These are phyloP conservation scores for Groenewaldozyma salmanticensis DNA, from an alignment of 805 yeast genomes.

Conservation along the genomic window DNA sequence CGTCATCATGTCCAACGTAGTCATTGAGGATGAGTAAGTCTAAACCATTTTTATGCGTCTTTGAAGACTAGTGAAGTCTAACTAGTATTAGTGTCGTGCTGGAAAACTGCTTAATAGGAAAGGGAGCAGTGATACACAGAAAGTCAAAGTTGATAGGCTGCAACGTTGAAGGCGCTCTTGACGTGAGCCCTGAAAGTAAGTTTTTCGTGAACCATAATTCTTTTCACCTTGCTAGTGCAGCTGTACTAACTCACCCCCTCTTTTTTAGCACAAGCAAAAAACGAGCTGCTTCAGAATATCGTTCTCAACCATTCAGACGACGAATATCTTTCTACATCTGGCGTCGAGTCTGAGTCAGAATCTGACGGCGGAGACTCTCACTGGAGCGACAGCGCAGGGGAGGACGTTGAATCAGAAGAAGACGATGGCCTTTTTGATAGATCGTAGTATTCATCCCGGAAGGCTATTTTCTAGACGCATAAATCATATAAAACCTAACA, in stretches of 20 bases:
- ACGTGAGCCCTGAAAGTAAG: conserved; percentile 34
- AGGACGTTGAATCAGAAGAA: conserved; percentile 34
- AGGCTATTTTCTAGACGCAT: too few species aligned
- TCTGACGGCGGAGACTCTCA: too few species aligned
- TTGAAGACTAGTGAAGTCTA: conserved; percentile 1
- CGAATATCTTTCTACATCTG: conserved; percentile 18
- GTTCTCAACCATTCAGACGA: conserved; percentile 26
- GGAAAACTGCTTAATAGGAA: conserved; percentile 86
- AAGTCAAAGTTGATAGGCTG: conserved; percentile 68
- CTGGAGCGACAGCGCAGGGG: conserved; percentile 33
- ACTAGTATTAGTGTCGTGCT: conserved; percentile 23
- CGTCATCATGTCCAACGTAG: conserved; percentile 60
- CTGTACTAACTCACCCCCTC: too few species aligned
- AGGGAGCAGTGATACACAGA: conserved; percentile 48
- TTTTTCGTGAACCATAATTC: too few species aligned
- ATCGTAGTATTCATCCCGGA: too few species aligned
- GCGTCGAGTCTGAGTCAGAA: too few species aligned
- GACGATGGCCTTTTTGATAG: conserved; percentile 60
- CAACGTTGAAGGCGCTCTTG: conserved; percentile 73
- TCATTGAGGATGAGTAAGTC: conserved; percentile 56
- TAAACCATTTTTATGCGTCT: conserved; percentile 27
- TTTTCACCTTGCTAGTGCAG: too few species aligned
- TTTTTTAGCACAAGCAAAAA: conserved; percentile 18
- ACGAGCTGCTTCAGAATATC: conserved; percentile 29
- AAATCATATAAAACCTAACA: too few species aligned